Conservation (phyloP, 352 stramenopile genomes). For the Pythium rhizo-oryzae region DNA sequence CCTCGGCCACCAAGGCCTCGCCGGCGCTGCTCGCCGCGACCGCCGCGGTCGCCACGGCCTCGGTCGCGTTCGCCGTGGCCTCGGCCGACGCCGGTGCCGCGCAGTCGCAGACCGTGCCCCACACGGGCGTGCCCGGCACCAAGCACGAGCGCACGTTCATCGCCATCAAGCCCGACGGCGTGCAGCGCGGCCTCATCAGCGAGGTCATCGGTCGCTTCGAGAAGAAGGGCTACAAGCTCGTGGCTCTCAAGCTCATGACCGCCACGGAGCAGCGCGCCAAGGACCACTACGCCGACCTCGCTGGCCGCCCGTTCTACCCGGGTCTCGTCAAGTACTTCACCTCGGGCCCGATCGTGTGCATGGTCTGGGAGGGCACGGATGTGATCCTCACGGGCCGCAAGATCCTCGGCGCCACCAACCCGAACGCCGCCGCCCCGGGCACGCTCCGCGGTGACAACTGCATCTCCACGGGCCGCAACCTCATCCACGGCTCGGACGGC, state of each 20-base stretch:
- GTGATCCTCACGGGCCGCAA: constrained; percentile 95
- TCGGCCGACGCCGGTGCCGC: constrained; percentile 51
- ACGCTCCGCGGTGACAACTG: constrained; percentile 95
- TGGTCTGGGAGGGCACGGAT: constrained; percentile 94
- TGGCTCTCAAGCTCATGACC: constrained; percentile 95
- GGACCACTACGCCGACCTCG: constrained; percentile 94
- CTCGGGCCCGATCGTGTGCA: constrained; percentile 95
- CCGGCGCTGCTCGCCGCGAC: constrained; percentile 41
- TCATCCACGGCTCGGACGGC: constrained; percentile 93
- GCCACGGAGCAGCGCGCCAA: constrained; percentile 90
- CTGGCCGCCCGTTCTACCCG: constrained; percentile 91
- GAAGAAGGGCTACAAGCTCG: constrained; percentile 96
- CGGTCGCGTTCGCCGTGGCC: constrained; percentile 50
- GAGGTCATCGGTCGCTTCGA: constrained; percentile 96
- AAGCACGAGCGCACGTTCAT: constrained; percentile 95
- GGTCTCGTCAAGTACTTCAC: constrained; percentile 92
- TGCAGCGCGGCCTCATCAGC: constrained; percentile 93
- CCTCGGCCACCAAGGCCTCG: constrained; percentile 32
- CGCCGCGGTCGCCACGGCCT: constrained; percentile 46
- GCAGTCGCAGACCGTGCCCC: constrained; percentile 39
- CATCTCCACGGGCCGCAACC: constrained; percentile 92
- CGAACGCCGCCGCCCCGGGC: constrained; percentile 92
- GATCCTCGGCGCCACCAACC: constrained; percentile 96
- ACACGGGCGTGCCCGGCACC: constrained; percentile 89
- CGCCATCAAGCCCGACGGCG: constrained; percentile 94